Evolutionary conservation across 768 basidiomycete genomes (phyloP).

Genomic region (Suillus weaverae): DNA sequence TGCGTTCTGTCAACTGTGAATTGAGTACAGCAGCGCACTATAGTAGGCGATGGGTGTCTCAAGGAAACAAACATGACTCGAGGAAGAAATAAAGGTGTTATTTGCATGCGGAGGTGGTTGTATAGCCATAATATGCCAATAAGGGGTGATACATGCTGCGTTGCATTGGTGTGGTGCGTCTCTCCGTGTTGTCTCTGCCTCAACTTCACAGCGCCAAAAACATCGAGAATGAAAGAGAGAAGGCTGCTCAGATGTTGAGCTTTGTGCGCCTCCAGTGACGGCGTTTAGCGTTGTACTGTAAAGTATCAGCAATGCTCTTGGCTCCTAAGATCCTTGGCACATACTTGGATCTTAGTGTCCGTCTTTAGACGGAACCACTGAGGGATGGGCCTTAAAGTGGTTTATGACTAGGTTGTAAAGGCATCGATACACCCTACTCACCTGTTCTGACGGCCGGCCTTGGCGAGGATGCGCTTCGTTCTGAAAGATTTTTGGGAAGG

Average conservation of each 20-base stretch:
- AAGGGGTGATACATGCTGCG: slow-evolving; percentile 27
- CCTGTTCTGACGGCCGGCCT: slow-evolving; percentile 96
- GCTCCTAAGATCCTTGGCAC: not conserved
- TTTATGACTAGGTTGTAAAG: not conserved
- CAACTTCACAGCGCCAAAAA: slow-evolving; percentile 12
- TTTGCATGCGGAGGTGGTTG: slow-evolving; percentile 20
- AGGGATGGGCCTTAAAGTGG: slow-evolving; percentile 77
- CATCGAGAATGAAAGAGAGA: slow-evolving; percentile 4
- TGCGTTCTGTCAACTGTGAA: not conserved
- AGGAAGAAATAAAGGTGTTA: slow-evolving; percentile 6
- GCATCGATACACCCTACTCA: slow-evolving; percentile 33
- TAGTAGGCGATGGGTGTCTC: not conserved
- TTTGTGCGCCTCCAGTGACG: slow-evolving; percentile 99
- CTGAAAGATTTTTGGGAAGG: slow-evolving; percentile 99
- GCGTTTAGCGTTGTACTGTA: slow-evolving; percentile 89
- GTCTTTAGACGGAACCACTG: slow-evolving; percentile 99
- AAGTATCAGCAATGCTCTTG: not conserved
- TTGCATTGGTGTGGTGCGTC: slow-evolving; percentile 15
- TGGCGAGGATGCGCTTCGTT: slow-evolving; percentile 96
- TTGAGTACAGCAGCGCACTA: not conserved
- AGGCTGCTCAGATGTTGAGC: slow-evolving; percentile 79
- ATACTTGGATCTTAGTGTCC: slow-evolving; percentile 91
- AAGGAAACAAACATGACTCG: not conserved
- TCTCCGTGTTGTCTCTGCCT: slow-evolving; percentile 5
- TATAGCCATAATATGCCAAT: slow-evolving; percentile 19